Evolutionary conservation across 1,139 yeast genomes (phyloP).

Genomic region (Kluyveromyces sp.): DNA sequence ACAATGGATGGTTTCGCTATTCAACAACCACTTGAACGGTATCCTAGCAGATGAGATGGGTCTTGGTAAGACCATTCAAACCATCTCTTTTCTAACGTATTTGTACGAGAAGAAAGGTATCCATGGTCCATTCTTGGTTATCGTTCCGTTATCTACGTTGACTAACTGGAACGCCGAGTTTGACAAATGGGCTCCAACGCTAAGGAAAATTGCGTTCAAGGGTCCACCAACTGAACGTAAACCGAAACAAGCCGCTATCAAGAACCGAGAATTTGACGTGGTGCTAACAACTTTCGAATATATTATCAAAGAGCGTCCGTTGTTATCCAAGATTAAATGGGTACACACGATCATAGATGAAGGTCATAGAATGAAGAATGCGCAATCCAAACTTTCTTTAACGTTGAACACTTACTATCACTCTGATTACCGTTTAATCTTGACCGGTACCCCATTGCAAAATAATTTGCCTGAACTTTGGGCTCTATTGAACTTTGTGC

Average conservation of each 20-base stretch:
- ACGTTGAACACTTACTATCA: conserved; percentile 68
- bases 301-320: conserved; percentile 63
- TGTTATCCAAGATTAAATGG: conserved; percentile 64
- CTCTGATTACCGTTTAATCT: conserved; percentile 67
- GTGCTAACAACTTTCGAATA: conserved; percentile 75
- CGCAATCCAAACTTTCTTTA: conserved; percentile 63
- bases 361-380: conserved; percentile 83
- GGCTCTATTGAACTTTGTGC: conserved; percentile 72
- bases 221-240: conserved; percentile 70
- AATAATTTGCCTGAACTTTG: conserved; percentile 79
- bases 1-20: conserved; percentile 97
- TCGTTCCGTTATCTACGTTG: conserved; percentile 76
- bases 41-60: conserved; percentile 95
- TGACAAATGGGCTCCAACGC: conserved; percentile 78
- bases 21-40: conserved; percentile 89
- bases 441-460: conserved; percentile 85
- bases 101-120: conserved; percentile 61
- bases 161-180: conserved; percentile 83
- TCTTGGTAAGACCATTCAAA: conserved; percentile 80
- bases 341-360: conserved; percentile 85
- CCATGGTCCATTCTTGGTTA: conserved; percentile 65
- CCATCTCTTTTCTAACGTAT: conserved; percentile 69
- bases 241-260: conserved; percentile 51
- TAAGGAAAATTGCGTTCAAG: conserved; percentile 62
- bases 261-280: conserved; percentile 64